Evolutionary conservation across 2,329 filamentous ascomycete genomes (phyloP), one percentile per base, ranked within the genome.

Genomic region (Ophiocordyceps camponoti-rufipedis): DNA sequence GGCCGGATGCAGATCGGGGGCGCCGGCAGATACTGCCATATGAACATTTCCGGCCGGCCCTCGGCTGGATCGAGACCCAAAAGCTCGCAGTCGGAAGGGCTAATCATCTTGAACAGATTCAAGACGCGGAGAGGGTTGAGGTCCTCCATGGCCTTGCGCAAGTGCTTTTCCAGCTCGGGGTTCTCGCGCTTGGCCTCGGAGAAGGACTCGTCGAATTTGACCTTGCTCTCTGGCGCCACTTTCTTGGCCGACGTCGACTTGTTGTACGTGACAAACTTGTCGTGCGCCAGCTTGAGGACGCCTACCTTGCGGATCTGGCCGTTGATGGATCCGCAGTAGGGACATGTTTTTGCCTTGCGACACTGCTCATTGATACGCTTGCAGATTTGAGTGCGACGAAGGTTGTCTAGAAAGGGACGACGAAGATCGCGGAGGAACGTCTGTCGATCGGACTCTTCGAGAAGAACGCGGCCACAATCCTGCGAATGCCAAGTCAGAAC

Each of bases 11-110:
- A 88, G 43, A 91, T 91, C 3, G 91, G 91, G 1, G 91, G 91
- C 0, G 98, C 93, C 6, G 91, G 88, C 42, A 99, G 73, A 56
- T 87, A 94, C 58, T 94, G 88, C 91, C 91, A 98, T 41, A 98
- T 78, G 60, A 96, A 93, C 79, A 94, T 94, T 59, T 98, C 91
- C 0, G 91, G 91, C 16, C 88, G 75, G 11, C 86, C 86, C 54
- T 94, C 87, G 13, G 76, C 72, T 1, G 88, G 85, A 55, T 95
- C 80, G 54, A 98, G 75, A 5, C 89, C 89, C 1, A 98, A 70
- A 19, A 98, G 71, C 61, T 96, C 88, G 59, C 89, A 94, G 60
- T 98, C 91, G 8, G 77, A 75, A 2, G 83, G 75, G 12, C 78
- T 81, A 46, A 98, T 86, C 56, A 82, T 79, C 61, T 87, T 88